These are phyloP conservation scores for Plectosphaerella cucumerina DNA, from an alignment of 2,329 filamentous ascomycete species.

Conservation along the genomic window DNA sequence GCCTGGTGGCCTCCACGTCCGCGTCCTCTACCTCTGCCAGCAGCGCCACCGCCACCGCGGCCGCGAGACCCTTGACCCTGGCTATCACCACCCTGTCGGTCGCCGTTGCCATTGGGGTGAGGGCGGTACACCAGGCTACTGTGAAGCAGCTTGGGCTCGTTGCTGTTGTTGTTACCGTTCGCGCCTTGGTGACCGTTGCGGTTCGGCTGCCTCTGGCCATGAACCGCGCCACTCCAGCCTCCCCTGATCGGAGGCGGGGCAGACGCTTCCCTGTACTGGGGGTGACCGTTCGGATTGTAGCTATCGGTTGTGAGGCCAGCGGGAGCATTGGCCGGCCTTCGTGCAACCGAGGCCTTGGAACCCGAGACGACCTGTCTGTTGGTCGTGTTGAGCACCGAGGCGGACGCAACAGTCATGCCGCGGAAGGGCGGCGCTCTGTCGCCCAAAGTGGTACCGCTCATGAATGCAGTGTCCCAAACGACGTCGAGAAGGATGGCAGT, in stretches of 20 bases:
- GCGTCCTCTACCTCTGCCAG: slow-evolving; percentile 11
- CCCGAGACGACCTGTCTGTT: slow-evolving; percentile 75
- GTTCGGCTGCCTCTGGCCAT: slow-evolving; percentile 25
- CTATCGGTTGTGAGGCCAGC: slow-evolving; percentile 50
- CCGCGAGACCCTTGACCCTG: slow-evolving; percentile 20
- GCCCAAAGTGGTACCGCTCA: slow-evolving; percentile 91
- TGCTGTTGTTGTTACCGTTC: slow-evolving; percentile 29
- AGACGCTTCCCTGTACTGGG: slow-evolving; percentile 57
- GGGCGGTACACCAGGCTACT: slow-evolving; percentile 50
- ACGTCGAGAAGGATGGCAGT: slow-evolving; percentile 82
- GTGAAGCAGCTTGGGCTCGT: slow-evolving; percentile 39
- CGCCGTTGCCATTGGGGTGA: slow-evolving; percentile 21
- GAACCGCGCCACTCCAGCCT: slow-evolving; percentile 53
- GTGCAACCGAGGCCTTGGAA: slow-evolving; percentile 54
- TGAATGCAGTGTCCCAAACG: slow-evolving; percentile 91
- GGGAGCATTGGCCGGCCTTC: slow-evolving; percentile 40
- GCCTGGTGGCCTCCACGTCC: slow-evolving; percentile 1
- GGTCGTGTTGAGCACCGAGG: slow-evolving; percentile 84
- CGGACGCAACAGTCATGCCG: slow-evolving; percentile 83
- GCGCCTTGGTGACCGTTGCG: not conserved
- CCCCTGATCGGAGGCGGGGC: slow-evolving; percentile 52
- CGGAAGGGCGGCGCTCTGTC: slow-evolving; percentile 91
- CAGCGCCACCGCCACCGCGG: slow-evolving; percentile 17
- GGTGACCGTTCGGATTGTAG: slow-evolving; percentile 53
- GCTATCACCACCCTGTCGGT: slow-evolving; percentile 22